phyloP scores from a whole-genome alignment of 805 yeast species.

The Pichia cabralensis region DNA sequence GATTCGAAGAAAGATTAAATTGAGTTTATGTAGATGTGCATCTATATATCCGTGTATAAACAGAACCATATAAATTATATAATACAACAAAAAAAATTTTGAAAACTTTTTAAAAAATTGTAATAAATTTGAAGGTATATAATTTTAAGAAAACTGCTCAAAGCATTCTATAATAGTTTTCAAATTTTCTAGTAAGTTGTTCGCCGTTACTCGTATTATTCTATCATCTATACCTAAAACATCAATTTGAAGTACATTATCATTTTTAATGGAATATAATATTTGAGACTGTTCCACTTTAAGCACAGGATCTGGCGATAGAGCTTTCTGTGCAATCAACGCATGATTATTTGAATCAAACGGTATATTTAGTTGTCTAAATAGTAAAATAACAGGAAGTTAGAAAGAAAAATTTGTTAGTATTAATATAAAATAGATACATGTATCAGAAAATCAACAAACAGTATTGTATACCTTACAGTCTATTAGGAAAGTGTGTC shows the following conservation, averaged over 20 bases:
- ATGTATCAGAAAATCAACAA: no score
- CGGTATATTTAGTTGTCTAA: constrained; percentile 46
- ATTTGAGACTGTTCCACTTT: constrained; percentile 56
- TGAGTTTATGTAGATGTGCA: no score
- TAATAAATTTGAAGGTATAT: no score
- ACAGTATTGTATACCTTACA: no score
- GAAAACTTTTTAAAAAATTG: no score
- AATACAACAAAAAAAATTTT: no score
- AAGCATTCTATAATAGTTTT: constrained; percentile 73
- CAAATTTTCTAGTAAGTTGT: constrained; percentile 66
- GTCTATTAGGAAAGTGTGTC: no score
- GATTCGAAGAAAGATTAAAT: constrained; percentile 82
- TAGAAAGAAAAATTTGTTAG: not conserved
- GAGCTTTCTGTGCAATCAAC: constrained; percentile 45
- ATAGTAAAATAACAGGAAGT: constrained; percentile 1
- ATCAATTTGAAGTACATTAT: constrained; percentile 29
- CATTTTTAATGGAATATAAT: constrained; percentile 27
- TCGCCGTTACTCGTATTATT: constrained; percentile 74
- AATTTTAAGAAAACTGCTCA: constrained; percentile 68
- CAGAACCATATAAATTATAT: no score
- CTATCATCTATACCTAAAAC: constrained; percentile 64
- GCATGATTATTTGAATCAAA: constrained; percentile 54
- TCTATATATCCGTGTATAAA: no score
- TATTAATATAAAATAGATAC: not conserved
- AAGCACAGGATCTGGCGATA: constrained; percentile 74